Evolutionary conservation across 768 basidiomycete species (phyloP).

Genomic region (Paxillus involutus): DNA sequence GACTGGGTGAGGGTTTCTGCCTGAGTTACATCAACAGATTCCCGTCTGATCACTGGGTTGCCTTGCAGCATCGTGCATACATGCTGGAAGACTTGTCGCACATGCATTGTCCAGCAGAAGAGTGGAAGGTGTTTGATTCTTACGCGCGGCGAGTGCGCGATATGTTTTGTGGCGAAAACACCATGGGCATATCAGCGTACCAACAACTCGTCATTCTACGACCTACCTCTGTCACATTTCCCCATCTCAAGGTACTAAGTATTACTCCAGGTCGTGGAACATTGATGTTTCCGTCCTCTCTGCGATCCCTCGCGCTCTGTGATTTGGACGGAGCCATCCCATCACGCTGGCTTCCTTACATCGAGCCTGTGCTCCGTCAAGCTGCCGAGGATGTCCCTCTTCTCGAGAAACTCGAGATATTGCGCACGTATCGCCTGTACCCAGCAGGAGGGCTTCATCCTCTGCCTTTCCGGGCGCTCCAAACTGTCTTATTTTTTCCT

Average conservation of each 20-base stretch:
- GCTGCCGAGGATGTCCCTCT: conserved; percentile 13
- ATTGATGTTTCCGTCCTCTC: conserved; percentile 15
- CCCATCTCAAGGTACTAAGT: conserved; percentile 7
- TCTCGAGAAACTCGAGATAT: conserved; percentile 9
- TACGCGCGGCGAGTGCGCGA: conserved; percentile 17
- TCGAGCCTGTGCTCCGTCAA: conserved; percentile 14
- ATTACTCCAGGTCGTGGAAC: conserved; percentile 4
- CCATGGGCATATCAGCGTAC: conserved; percentile 15
- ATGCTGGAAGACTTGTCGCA: background rate
- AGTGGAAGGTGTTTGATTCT: conserved; percentile 14
- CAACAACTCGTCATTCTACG: conserved; percentile 16
- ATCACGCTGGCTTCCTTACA: too few relatives aligned
- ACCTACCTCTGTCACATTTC: conserved; percentile 7
- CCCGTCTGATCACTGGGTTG: too few relatives aligned
- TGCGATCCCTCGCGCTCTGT: conserved; percentile 9
- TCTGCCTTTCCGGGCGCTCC: conserved; percentile 8
- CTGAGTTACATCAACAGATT: background rate
- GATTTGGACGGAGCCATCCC: too few relatives aligned
- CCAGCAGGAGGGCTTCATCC: background rate
- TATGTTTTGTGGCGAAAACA: conserved; percentile 1
- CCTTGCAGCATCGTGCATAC: too few relatives aligned
- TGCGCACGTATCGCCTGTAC: conserved; percentile 2
- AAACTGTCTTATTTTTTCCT: conserved; percentile 6
- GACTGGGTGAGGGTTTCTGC: conserved; percentile 7
- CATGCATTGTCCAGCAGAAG: conserved; percentile 10